Base-by-base conservation (phyloP, 2,329 filamentous ascomycete species). In the Fusarium paranaense region DNA sequence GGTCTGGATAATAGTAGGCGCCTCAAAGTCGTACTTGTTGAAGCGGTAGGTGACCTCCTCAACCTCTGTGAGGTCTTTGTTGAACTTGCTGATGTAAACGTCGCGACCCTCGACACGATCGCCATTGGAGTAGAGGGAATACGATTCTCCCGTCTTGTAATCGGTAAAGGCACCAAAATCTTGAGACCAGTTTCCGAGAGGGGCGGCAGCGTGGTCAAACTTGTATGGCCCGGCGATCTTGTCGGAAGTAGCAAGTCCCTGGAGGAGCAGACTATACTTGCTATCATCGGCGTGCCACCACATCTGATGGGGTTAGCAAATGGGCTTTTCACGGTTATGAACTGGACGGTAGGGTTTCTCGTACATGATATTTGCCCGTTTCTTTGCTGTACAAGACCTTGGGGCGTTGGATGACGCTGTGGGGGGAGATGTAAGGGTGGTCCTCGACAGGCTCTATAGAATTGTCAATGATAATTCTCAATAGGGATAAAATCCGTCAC, bases 271-370 rank as follows among this genome's bases (percentile, higher is more conserved):
- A 10, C 87, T 87, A 69, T 91, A 91, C 0, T 84, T 87, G 8
- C 84, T 84, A 69, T 91, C 89, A 69, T 90, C 89, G 33, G 89
- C 89, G 69, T 91, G 89, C 89, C 89, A 91, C 85, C 87, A 88
- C 87, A 89, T 88, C 78, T 89, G 81, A 61, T 13, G 1, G 2
- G 0, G 13, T 75, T 10, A 79, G 60, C 3, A 35, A 54, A 2
- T 13, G 18, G 6, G 0, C 14, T 7, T 0, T 2, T 13, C 3
- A 10, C 10, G 11, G 11, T 14, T n/a, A 30, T 1, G 1, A 1
- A 0, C 2, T 5, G 1, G 5, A 2, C 14, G 47, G 6, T 13
- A 1, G 11, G 1, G 2, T 14, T 20, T 14, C 1, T 66, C 84
- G 20, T 81, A 90, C 88, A 69, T 91, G 89, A 69, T 91, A 92